A percentile compares a stretch with the other conserved stretches of the same genome.
Conservation (phyloP, 768 basidiomycete genomes). For the Boletellus sp. region DNA sequence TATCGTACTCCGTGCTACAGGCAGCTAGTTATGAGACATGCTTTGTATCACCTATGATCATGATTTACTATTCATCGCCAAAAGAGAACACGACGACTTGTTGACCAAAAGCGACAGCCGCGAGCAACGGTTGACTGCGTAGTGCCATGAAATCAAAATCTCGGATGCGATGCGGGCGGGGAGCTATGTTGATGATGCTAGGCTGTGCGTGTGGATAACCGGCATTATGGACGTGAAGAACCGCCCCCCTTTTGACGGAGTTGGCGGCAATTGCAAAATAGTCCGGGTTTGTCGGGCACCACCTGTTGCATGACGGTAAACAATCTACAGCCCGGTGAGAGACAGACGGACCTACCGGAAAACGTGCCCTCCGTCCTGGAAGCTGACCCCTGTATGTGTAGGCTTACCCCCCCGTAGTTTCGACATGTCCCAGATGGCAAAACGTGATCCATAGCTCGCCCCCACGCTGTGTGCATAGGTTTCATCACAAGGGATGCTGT, state of each 20-base stretch:
- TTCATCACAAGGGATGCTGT: neutral
- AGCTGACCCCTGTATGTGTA: conserved; percentile 53
- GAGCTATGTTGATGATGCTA: conserved; percentile 51
- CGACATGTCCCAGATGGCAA: conserved; percentile 74
- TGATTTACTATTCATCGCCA: conserved; percentile 48
- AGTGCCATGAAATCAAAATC: conserved; percentile 75
- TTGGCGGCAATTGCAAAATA: conserved; percentile 74
- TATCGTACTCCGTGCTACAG: conserved; percentile 9
- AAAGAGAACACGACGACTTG: conserved; percentile 60
- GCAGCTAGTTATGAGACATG: conserved; percentile 16
- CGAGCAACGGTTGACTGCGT: conserved; percentile 61
- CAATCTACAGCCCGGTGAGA: neutral
- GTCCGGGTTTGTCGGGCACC: conserved; percentile 73
- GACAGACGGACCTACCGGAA: conserved; percentile 51
- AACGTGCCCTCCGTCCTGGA: conserved; percentile 60
- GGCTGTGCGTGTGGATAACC: conserved; percentile 64
- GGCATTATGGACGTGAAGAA: conserved; percentile 66
- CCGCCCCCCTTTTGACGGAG: conserved; percentile 56
- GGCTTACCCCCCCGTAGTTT: conserved; percentile 74
- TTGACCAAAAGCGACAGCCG: conserved; percentile 60
- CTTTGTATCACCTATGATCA: conserved; percentile 14
- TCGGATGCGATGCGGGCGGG: conserved; percentile 60
- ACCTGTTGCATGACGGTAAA: conserved; percentile 41
- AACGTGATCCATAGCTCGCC: conserved; percentile 66
- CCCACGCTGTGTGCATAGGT: conserved; percentile 51